Evolutionary conservation across 2,329 filamentous ascomycete species (phyloP).

Genomic region (Colletotrichum sp.): DNA sequence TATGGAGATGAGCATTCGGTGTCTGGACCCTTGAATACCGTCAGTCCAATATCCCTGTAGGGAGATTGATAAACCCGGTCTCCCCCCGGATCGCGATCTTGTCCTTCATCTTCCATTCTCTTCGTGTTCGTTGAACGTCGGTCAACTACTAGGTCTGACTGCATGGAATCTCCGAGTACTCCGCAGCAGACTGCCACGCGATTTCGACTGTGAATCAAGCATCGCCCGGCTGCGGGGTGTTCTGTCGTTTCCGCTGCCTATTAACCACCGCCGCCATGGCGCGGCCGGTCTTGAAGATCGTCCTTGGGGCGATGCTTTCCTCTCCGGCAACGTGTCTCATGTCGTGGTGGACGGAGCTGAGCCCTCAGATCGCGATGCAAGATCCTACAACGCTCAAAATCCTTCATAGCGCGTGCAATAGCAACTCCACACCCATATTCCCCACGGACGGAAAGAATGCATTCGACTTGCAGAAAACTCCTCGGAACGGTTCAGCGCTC

Average conservation of each 20-base stretch:
- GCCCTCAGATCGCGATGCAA: conserved; percentile 38
- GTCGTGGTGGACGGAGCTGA: conserved; percentile 39
- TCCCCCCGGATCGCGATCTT: background rate
- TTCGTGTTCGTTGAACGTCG: background rate
- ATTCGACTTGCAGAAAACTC: conserved; percentile 28
- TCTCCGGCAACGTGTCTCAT: conserved; percentile 32
- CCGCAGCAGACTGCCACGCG: background rate
- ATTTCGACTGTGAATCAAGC: background rate
- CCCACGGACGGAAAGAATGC: conserved; percentile 35
- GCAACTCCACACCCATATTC: conserved; percentile 33
- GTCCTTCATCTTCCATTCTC: background rate
- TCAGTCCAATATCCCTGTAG: background rate
- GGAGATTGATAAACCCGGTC: conserved; percentile 10
- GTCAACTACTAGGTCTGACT: background rate
- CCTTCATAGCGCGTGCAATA: conserved; percentile 39
- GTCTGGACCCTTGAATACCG: background rate
- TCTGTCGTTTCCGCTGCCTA: background rate
- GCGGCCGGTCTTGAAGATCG: background rate
- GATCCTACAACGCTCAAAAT: conserved; percentile 38
- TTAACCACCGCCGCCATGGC: background rate
- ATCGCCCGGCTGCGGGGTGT: background rate
- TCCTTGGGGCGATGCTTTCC: background rate
- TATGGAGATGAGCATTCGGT: background rate
- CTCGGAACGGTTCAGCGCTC: conserved; percentile 37
- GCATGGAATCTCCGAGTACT: background rate